These are phyloP conservation scores for Pharus latifolius DNA, from an alignment of 176 grass and related monocot genomes.

Conservation along the genomic window DNA sequence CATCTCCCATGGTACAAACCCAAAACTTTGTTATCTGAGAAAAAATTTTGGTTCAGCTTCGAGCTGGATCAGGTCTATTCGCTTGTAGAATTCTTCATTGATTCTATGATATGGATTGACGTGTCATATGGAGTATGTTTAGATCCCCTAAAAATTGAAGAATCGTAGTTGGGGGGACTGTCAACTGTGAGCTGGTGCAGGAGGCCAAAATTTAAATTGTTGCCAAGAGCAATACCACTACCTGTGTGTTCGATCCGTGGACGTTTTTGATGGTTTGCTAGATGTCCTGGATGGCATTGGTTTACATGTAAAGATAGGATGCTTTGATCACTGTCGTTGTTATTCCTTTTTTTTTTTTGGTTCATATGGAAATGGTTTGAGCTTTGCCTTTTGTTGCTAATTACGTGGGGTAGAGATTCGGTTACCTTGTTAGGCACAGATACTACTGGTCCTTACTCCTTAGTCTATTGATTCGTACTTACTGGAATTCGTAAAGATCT, in stretches of 20 bases:
- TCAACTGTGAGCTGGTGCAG: too few species aligned
- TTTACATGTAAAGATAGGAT: too few species aligned
- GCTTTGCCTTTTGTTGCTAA: background rate
- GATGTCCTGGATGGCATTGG: too few species aligned
- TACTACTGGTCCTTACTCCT: background rate
- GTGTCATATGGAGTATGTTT: background rate
- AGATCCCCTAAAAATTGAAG: background rate
- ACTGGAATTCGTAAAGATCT: too few species aligned
- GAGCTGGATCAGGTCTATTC: background rate
- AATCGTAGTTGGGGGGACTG: background rate
- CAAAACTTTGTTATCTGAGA: background rate
- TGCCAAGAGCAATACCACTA: background rate
- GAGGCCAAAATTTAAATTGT: too few species aligned
- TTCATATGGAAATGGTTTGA: background rate
- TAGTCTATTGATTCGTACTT: background rate
- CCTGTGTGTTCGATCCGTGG: too few species aligned
- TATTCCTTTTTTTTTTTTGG: background rate
- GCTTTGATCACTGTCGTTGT: too few species aligned
- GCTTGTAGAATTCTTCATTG: background rate
- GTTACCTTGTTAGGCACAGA: background rate
- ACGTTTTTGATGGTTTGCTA: too few species aligned
- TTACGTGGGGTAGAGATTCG: background rate
- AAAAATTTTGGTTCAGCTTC: background rate
- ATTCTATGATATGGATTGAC: background rate
- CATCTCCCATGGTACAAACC: constrained; percentile 59